Evolutionary conservation across 768 basidiomycete genomes (phyloP).

Genomic region (Mycena rebaudengoi): DNA sequence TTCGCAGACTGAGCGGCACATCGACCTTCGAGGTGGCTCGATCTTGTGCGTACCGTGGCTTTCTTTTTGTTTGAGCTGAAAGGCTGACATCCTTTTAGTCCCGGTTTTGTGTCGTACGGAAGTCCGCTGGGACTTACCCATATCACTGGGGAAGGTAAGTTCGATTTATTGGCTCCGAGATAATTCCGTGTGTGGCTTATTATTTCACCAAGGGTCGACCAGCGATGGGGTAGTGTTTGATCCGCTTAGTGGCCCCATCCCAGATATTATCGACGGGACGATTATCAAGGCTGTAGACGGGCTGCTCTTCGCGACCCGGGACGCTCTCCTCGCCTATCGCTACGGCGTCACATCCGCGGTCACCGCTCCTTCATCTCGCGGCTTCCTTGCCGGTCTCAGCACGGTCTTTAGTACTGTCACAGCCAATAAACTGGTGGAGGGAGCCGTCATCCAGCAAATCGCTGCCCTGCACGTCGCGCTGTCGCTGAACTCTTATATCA

Average conservation of each 20-base stretch:
- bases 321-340: constrained; percentile 59
- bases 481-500: constrained; percentile 44
- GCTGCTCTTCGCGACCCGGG: constrained; percentile 54
- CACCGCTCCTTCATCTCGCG: constrained; percentile 63
- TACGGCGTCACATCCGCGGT: constrained; percentile 78
- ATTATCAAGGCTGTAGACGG: constrained; percentile 73
- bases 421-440: constrained; percentile 63
- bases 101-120: constrained; percentile 18
- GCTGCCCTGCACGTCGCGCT: constrained; percentile 72
- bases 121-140: constrained; percentile 31
- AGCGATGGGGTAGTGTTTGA: constrained; percentile 70
- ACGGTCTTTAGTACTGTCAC: constrained; percentile 70
- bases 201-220: no score
- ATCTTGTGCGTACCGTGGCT: constrained; percentile 3
- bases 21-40: constrained; percentile 23
- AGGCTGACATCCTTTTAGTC: constrained; percentile 1
- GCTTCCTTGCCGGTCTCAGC: constrained; percentile 72
- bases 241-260: constrained; percentile 44
- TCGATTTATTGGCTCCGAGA: constrained; percentile 60
- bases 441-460: constrained; percentile 69
- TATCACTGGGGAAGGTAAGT: no score
- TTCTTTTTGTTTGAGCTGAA: no score
- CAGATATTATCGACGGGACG: constrained; percentile 47
- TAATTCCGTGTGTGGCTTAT: no score
- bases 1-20: not conserved